Percentiles rank a stretch among this genome's conserved stretches.
These are phyloP conservation scores for Aspergillus uvarum DNA, from an alignment of 2,329 filamentous ascomycete genomes.

Conservation along the genomic window DNA sequence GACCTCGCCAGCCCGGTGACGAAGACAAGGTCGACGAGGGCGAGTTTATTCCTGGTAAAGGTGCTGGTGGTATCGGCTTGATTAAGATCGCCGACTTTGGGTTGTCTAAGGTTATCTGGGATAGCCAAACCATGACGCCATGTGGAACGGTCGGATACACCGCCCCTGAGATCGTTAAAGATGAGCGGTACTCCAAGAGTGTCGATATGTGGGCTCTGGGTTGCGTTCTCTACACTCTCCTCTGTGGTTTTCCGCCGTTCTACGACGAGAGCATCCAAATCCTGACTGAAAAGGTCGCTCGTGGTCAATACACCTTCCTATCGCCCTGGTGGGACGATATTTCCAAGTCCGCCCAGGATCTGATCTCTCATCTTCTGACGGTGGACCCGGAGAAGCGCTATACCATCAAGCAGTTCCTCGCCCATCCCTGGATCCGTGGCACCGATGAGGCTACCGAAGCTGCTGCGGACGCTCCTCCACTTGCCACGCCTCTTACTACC, in stretches of 20 bases:
- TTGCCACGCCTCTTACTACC: slow-evolving; percentile 63
- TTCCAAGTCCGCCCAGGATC: slow-evolving; percentile 87
- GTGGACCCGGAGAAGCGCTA: slow-evolving; percentile 95
- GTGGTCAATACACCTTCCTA: slow-evolving; percentile 94
- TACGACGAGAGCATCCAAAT: slow-evolving; percentile 98
- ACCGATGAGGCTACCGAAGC: slow-evolving; percentile 67
- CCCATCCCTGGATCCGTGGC: slow-evolving; percentile 88
- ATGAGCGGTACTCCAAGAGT: slow-evolving; percentile 96
- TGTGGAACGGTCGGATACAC: slow-evolving; percentile 98
- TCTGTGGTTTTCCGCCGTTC: slow-evolving; percentile 97
- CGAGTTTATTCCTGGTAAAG: slow-evolving; percentile 79
- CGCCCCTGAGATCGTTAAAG: slow-evolving; percentile 97
- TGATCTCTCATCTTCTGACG: slow-evolving; percentile 88
- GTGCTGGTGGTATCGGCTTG: slow-evolving; percentile 83
- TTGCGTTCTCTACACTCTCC: slow-evolving; percentile 92
- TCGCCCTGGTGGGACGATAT: slow-evolving; percentile 99
- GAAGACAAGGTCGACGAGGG: slow-evolving; percentile 98
- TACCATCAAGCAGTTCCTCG: slow-evolving; percentile 86
- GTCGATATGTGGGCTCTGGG: slow-evolving; percentile 99
- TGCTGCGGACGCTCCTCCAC: slow-evolving; percentile 67
- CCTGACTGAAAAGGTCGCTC: slow-evolving; percentile 94
- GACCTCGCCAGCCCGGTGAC: slow-evolving; percentile 80
- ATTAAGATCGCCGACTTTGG: slow-evolving; percentile 99
- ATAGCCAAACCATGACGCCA: slow-evolving; percentile 97
- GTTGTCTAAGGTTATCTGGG: slow-evolving; percentile 97